Conservation (phyloP, 768 basidiomycete genomes). For the Termitomyces heimii region DNA sequence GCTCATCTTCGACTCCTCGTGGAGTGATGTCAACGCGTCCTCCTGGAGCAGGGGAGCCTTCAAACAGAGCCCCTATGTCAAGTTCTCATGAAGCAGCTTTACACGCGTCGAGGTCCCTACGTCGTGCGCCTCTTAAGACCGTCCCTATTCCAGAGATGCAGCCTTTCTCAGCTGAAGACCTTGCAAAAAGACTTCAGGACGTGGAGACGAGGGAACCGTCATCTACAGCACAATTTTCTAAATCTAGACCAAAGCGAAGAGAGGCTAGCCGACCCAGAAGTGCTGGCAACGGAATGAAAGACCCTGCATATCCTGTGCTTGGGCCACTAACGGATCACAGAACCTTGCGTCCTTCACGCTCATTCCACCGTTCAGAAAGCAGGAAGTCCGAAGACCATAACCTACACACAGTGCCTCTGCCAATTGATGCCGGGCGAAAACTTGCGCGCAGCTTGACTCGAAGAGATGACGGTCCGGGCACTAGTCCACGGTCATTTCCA, state of each 20-base stretch:
- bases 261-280: conserved; percentile 12
- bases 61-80: conserved; percentile 14
- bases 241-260: conserved; percentile 4
- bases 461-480: conserved; percentile 13
- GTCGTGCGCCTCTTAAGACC: conserved; percentile 38
- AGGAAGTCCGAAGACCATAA: conserved; percentile 25
- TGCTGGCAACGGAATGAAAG: conserved; percentile 11
- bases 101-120: conserved; percentile 24
- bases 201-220: conserved; percentile 32
- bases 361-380: conserved; percentile 50
- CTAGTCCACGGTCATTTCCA: conserved; percentile 14
- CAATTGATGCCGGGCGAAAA: conserved; percentile 24
- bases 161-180: conserved; percentile 50
- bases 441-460: conserved; percentile 33
- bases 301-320: conserved; percentile 7
- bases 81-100: conserved; percentile 33
- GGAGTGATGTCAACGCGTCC: conserved; percentile 31
- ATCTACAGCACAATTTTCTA: conserved; percentile 4
- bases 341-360: conserved; percentile 46
- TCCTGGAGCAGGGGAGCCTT: conserved; percentile 23
- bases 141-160: conserved; percentile 31
- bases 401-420: conserved; percentile 21
- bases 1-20: conserved; percentile 14
- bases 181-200: conserved; percentile 50
- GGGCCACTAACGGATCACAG: conserved; percentile 8